Evolutionary conservation across 139 green algal species (phyloP).

Genomic region (Raphidocelis subcapitata): DNA sequence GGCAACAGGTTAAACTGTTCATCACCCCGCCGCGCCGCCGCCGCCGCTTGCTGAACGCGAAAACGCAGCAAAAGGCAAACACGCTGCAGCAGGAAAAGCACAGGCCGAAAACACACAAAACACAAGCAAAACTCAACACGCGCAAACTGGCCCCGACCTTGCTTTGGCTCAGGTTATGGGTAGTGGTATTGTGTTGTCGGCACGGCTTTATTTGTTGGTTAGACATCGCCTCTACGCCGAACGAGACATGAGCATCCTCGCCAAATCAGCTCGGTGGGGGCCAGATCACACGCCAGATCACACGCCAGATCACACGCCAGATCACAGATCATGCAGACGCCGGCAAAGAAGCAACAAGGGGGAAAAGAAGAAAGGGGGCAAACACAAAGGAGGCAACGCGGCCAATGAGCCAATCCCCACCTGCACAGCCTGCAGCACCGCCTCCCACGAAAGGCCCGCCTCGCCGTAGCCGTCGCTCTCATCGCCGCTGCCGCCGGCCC

Average conservation of each 20-base stretch:
- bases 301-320: background rate
- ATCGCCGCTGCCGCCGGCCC: slow-evolving; percentile 37
- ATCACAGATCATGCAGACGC: background rate
- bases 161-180: slow-evolving; percentile 52
- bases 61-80: background rate
- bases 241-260: slow-evolving; percentile 60
- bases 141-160: background rate
- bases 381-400: background rate
- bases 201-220: slow-evolving; percentile 44
- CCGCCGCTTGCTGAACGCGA: background rate
- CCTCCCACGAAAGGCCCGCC: slow-evolving; percentile 84
- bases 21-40: background rate
- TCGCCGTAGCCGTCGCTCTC: slow-evolving; percentile 81
- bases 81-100: background rate
- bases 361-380: background rate
- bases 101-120: background rate
- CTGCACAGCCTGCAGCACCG: slow-evolving; percentile 74
- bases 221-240: slow-evolving; percentile 54
- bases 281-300: background rate
- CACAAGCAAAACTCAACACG: background rate
- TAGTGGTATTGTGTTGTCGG: slow-evolving; percentile 58
- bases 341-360: background rate
- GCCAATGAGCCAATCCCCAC: slow-evolving; percentile 3
- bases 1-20: slow-evolving; percentile 29
- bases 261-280: background rate